Base-by-base conservation (phyloP, 2,329 filamentous ascomycete genomes). In the Hawksworthiomyces lignivorus region DNA sequence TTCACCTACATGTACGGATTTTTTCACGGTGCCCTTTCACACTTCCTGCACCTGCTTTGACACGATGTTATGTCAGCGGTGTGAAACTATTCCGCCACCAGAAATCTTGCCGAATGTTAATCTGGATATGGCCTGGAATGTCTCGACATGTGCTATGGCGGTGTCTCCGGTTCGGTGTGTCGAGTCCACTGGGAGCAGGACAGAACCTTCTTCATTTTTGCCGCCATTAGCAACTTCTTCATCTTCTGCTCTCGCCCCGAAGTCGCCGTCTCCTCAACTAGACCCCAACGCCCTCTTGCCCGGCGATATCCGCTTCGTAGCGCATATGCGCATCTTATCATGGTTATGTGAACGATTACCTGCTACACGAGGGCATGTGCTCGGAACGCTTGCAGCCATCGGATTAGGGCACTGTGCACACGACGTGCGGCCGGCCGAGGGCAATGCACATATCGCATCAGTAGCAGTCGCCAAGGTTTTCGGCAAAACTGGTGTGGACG, bases 361-460 rank as follows among this genome's bases (percentile, higher is more conserved):
- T 10, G 31, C 43, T 7, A 48, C 46, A 14, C 48, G 50, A 1
- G 32, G 36, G 2, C 38, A 41, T 2, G 45, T 52, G 18, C 45
- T 52, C n/a, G 32, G 33, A 17, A 49, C 48, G 14, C 36, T 52
- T 26, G 49, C 50, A 1, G 48, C 50, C 9, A 47, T 51, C 17
- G 50, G 50, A 2, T 32, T 52, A 7, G 50, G 40, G 2, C 49
- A 52, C 44, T 52, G 50, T 24, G 45, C 44, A 3, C 50, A 52
- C 35, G 50, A 52, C 18, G 50, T 51, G 14, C 46, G 50, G 7
- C 50, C 50, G 2, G 38, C 43, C 12, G 50, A 52, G 4, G 50
- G 50, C 4, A 38, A 49, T 9, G 35, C 41, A 7, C 45, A 48
- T 15, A 47, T 52, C 15, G 50, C 49, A 3, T 37, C 39, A n/a